Evolutionary conservation across 139 green algal species (phyloP).

Genomic region (Coelastrella sp.): DNA sequence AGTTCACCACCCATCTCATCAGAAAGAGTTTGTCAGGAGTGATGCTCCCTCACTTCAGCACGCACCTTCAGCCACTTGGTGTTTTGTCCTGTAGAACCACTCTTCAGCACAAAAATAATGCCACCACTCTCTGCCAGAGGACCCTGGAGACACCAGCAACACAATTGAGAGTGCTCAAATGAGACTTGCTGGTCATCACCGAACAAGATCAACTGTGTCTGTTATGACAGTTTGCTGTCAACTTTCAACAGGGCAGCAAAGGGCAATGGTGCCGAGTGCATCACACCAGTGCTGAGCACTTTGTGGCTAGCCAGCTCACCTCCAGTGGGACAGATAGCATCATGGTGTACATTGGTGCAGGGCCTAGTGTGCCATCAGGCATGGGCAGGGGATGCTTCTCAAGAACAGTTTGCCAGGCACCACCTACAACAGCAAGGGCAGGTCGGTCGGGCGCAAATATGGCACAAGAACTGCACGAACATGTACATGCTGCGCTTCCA

Average conservation of each 20-base stretch:
- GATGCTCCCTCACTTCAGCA: not conserved
- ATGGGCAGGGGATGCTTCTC: constrained; percentile 46
- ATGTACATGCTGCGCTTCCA: no score
- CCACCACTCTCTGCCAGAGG: constrained; percentile 35
- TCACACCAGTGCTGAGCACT: no score
- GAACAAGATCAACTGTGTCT: not conserved
- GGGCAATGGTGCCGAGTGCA: not conserved
- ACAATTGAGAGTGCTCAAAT: not conserved
- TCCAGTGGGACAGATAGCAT: constrained; percentile 34
- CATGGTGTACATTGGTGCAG: constrained; percentile 48
- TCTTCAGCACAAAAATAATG: constrained; percentile 53
- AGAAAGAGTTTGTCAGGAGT: not conserved
- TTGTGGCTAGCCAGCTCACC: not conserved
- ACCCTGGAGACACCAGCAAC: not conserved
- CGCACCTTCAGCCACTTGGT: constrained; percentile 48
- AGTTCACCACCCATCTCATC: not conserved
- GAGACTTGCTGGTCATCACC: not conserved
- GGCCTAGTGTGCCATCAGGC: constrained; percentile 16
- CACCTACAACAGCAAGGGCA: not conserved
- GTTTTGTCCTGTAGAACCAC: constrained; percentile 28
- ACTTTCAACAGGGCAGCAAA: not conserved
- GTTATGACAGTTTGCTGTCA: not conserved
- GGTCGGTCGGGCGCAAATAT: no score
- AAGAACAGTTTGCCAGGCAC: constrained; percentile 46
- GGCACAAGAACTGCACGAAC: no score